Conservation (phyloP, 331 rosid genomes). For the Rosa hybrid region DNA sequence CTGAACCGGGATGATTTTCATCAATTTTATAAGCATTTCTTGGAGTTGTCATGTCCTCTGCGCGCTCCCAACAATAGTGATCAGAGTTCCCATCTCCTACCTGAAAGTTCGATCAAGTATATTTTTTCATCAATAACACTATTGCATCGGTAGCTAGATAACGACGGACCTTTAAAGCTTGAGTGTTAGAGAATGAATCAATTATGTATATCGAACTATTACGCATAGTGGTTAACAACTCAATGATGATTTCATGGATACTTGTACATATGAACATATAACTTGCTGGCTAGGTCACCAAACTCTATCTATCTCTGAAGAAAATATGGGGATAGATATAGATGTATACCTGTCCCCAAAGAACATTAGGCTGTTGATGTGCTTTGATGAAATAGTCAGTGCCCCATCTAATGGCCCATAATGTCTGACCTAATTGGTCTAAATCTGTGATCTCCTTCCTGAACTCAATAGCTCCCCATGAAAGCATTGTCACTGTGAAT, state of each 20-base stretch:
- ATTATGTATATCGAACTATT: neutral
- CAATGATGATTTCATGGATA: neutral
- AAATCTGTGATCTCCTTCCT: constrained; percentile 53
- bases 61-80: constrained; percentile 82
- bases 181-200: neutral
- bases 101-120: constrained; percentile 26
- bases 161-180: neutral
- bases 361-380: constrained; percentile 77
- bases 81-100: constrained; percentile 90
- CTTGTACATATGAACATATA: neutral
- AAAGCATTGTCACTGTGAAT: constrained; percentile 62
- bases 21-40: constrained; percentile 69
- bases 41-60: constrained; percentile 85
- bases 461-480: constrained; percentile 82
- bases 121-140: neutral
- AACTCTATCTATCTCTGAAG: neutral
- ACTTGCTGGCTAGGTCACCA: constrained; percentile 6
- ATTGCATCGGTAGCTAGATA: neutral
- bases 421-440: constrained; percentile 53
- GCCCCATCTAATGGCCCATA: constrained; percentile 81
- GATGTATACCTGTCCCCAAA: constrained; percentile 70
- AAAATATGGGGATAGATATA: neutral
- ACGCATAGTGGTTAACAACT: neutral
- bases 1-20: constrained; percentile 76
- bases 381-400: constrained; percentile 84